Evolutionary conservation across 164 flowering plant species (phyloP).

Genomic region (Tinospora cordifolia): DNA sequence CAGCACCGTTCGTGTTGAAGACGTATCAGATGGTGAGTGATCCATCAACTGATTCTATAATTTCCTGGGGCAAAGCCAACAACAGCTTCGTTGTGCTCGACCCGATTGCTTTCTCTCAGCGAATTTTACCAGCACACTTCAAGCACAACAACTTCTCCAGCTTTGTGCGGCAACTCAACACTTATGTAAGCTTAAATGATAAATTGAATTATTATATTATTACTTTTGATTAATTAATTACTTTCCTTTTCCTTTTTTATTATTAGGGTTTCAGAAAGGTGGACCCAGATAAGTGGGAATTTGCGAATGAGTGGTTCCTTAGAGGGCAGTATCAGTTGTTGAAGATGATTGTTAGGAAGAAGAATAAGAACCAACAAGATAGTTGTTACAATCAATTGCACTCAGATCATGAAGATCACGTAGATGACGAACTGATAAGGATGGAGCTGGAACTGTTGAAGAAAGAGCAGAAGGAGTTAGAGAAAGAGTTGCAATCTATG

Average conservation of each 20-base stretch:
- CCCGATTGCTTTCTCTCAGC: constrained; percentile 55
- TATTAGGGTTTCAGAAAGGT: constrained; percentile 74
- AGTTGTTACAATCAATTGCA: not conserved
- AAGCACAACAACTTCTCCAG: constrained; percentile 79
- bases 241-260: not conserved
- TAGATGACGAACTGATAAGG: constrained; percentile 35
- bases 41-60: constrained; percentile 44
- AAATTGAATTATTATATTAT: not conserved
- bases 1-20: constrained; percentile 82
- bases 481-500: constrained; percentile 52
- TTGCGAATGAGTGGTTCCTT: constrained; percentile 76
- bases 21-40: constrained; percentile 83
- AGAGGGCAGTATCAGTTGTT: constrained; percentile 65
- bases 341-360: constrained; percentile 52
- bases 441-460: constrained; percentile 52
- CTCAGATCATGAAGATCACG: constrained; percentile 9
- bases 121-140: constrained; percentile 62
- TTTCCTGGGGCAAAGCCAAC: constrained; percentile 61
- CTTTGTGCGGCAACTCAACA: constrained; percentile 89
- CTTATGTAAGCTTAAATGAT: constrained; percentile 35
- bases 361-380: constrained; percentile 4
- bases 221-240: not conserved
- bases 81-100: constrained; percentile 80
- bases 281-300: constrained; percentile 85
- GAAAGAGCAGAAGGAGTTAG: constrained; percentile 52